Evolutionary conservation across 2,329 filamentous ascomycete species (phyloP), one percentile per base, ranked within the genome.

Genomic region (Aspergillus cejpii): DNA sequence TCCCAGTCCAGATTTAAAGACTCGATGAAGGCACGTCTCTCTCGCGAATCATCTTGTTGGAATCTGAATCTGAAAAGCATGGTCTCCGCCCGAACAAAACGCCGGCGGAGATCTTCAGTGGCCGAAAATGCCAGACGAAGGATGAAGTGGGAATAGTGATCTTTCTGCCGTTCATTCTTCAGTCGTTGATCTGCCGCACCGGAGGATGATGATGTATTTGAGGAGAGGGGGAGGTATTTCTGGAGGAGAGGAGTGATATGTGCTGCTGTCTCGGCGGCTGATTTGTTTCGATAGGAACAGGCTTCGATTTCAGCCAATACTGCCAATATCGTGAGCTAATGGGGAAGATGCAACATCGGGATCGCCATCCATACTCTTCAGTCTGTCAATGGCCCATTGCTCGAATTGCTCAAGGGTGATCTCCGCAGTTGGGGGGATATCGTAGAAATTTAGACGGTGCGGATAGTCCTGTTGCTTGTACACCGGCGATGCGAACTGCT

Each of bases 61-160:
- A 94, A 84, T 4, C 92, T 77, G 54, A 96, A 71, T 49, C 84
- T 81, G 67, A 98, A 98, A 1, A 98, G 76, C 78, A 86, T 87
- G 0, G 86, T 87, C 69, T 98, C 92, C 3, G 94, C 81, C 27
- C 90, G 81, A 3, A 83, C 79, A 61, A 97, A 98, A 19, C 92
- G 83, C 51, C 85, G 79, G 33, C 92, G 82, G 28, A 97, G 74
- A 59, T 98, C 92, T 62, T 95, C 89, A 0, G 91, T 96, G 2
- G 85, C 82, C 0, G 90, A 83, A 61, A 98, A 98, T 1, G 92
- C 92, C 34, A 98, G 79, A 0, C 92, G 83, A 5, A 98, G 78
- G 50, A 97, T 98, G 65, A 96, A 98, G 67, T 98, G 92, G 44
- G 87, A 92, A 69, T 97, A 98, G 69, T 98, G 92, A 58, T 98